Conservation (phyloP, 2,329 filamentous ascomycete species). For the Phaeosphaeriaceae sp. region DNA sequence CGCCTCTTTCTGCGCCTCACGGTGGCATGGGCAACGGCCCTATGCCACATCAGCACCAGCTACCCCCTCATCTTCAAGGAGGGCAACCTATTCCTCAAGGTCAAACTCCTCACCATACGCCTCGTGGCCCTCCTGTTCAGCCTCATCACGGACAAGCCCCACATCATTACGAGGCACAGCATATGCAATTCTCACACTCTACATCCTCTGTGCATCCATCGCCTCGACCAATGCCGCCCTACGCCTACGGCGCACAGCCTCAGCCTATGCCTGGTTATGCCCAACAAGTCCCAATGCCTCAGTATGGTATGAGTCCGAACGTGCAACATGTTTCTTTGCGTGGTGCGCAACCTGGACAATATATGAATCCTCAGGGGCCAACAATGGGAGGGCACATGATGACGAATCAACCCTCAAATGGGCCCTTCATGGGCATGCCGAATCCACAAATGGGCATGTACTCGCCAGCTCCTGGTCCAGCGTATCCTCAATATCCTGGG, state of each 20-base stretch:
- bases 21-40: slow-evolving; percentile 68
- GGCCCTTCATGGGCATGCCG: slow-evolving; percentile 72
- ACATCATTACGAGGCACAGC: slow-evolving; percentile 80
- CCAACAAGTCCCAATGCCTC: slow-evolving; percentile 68
- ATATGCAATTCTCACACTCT: slow-evolving; percentile 86
- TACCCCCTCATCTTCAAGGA: slow-evolving; percentile 81
- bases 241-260: slow-evolving; percentile 72
- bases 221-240: slow-evolving; percentile 75
- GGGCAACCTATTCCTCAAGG: slow-evolving; percentile 71
- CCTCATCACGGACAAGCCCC: slow-evolving; percentile 74
- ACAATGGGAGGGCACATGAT: slow-evolving; percentile 80
- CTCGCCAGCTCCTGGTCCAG: slow-evolving; percentile 68
- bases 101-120: slow-evolving; percentile 76
- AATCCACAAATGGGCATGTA: slow-evolving; percentile 83
- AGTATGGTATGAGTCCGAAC: slow-evolving; percentile 72
- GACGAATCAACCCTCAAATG: slow-evolving; percentile 75
- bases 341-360: slow-evolving; percentile 76
- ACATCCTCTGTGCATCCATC: slow-evolving; percentile 82
- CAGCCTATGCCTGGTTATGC: slow-evolving; percentile 57
- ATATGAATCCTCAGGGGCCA: slow-evolving; percentile 72
- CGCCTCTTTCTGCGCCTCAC: slow-evolving; percentile 69
- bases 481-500: slow-evolving; percentile 69
- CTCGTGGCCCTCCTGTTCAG: slow-evolving; percentile 77
- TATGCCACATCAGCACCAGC: slow-evolving; percentile 81
- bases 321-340: slow-evolving; percentile 75